Base-by-base conservation (phyloP, 495 filamentous ascomycete species). In the Neurospora cerealis region DNA sequence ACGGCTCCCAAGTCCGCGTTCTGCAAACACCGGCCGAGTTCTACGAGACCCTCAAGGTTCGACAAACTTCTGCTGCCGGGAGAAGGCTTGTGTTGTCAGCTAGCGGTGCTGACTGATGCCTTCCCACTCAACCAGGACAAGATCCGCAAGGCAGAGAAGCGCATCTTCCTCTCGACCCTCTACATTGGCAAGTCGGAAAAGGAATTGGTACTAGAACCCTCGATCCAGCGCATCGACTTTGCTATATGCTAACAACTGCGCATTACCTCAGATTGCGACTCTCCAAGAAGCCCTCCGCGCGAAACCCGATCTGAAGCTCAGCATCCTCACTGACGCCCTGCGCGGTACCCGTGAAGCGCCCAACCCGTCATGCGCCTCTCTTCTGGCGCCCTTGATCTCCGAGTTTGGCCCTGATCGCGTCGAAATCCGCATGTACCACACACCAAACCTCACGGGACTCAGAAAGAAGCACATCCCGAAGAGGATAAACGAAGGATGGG, bases 401-500 rank as follows among this genome's bases (percentile, higher is more conserved):
- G 92, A 97, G 77, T 95, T 97, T 83, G 96, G 95, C 2, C 78
- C 91, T 32, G 90, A 93, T 2, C 87, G 95, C n/a, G 93, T 98
- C 60, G 93, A 98, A 75, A 89, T 99, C 75, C 91, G 94, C 70
- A 94, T 98, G 93, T 98, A 94, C 81, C 96, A 99, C 82, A 98
- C 96, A 1, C 96, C 96, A 3, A 99, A 98, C 76, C 83, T 99
- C 38, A 97, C 92, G 0, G 96, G 96, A 0, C 75, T 95, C 62
- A 88, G 90, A 69, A 98, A 98, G 85, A 89, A 88, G 76, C 80
- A 92, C 76, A 87, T 98, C 60, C 96, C 96, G 3, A 91, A 89
- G 75, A 88, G 96, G 11, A 93, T 98, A 79, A 99, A 99, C 77
- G 96, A 99, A 80, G 96, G 96, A 42, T 99, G 96, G 95, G 96